phyloP scores from a whole-genome alignment of 257 asterid species.

The Coffea canephora region DNA sequence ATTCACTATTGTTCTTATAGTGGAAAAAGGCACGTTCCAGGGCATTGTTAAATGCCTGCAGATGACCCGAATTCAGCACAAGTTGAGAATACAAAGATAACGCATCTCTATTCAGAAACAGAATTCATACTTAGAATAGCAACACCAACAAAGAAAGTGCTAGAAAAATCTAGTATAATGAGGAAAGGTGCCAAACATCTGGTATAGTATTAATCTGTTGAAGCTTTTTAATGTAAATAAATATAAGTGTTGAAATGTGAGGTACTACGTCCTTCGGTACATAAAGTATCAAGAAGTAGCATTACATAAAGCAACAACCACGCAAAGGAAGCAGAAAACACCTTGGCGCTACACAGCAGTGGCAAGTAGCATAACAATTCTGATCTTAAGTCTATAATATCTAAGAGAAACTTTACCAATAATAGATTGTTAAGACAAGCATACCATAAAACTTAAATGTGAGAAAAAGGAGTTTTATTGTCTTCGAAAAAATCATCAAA shows the following conservation, averaged over 20 bases:
- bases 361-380: background rate
- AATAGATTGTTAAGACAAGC: background rate
- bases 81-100: background rate
- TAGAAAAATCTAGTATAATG: too few species aligned
- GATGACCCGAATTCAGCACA: background rate
- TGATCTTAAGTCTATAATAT: background rate
- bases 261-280: background rate
- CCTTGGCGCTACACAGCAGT: background rate
- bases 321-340: background rate
- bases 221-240: background rate
- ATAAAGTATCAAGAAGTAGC: background rate
- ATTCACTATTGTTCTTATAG: constrained; percentile 46
- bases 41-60: constrained; percentile 67
- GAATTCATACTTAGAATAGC: background rate
- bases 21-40: constrained; percentile 72
- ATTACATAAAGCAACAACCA: background rate
- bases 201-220: background rate
- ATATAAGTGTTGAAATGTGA: background rate
- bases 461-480: background rate
- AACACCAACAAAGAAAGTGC: background rate
- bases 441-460: background rate
- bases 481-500: background rate
- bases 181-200: background rate
- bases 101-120: background rate
- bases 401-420: background rate